Evolutionary conservation across 1,139 yeast species (phyloP).

Genomic region (Saccharomycopsis crataegensis): DNA sequence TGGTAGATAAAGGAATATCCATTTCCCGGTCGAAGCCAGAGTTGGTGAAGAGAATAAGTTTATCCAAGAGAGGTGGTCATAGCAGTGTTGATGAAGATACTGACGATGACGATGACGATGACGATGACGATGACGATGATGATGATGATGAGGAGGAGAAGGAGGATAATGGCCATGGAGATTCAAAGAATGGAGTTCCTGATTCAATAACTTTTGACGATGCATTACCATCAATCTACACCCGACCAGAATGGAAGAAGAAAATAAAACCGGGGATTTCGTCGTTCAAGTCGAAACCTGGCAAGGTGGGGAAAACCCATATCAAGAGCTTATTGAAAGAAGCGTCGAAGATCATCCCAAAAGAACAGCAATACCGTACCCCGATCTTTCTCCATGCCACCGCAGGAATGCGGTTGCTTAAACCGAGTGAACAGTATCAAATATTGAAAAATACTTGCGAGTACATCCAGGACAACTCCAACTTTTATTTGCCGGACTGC

Average conservation of each 20-base stretch:
- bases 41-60: constrained; percentile 22
- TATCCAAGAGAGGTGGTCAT: not conserved
- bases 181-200: not conserved
- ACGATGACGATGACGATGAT: constrained; percentile 22
- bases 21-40: constrained; percentile 18
- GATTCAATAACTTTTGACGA: not conserved
- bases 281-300: constrained; percentile 42
- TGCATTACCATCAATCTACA: constrained; percentile 37
- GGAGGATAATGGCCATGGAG: constrained; percentile 8
- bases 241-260: constrained; percentile 47
- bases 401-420: constrained; percentile 69
- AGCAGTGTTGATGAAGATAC: constrained; percentile 9
- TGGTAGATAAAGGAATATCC: constrained; percentile 29
- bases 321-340: constrained; percentile 45
- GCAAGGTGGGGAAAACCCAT: constrained; percentile 54
- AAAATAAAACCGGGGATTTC: constrained; percentile 67
- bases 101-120: constrained; percentile 22
- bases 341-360: constrained; percentile 57
- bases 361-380: constrained; percentile 58
- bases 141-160: constrained; percentile 16
- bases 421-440: constrained; percentile 44
- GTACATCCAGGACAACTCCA: constrained; percentile 44
- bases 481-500: constrained; percentile 54
- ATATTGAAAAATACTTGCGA: constrained; percentile 50
- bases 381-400: constrained; percentile 77